phyloP scores from a whole-genome alignment of 2,329 filamentous ascomycete species.

The Ilyonectria sp. region DNA sequence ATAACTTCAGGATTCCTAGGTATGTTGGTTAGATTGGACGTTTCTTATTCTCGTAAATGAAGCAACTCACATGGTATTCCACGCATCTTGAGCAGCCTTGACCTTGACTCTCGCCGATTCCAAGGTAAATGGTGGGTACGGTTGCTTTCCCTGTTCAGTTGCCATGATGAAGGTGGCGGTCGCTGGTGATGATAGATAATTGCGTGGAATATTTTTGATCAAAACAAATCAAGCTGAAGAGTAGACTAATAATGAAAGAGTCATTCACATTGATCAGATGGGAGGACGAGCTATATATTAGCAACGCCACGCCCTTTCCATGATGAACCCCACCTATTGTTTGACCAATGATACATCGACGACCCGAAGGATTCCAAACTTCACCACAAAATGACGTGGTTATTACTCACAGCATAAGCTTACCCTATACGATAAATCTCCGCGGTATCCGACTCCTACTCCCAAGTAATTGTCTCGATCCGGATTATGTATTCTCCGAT shows the following conservation, averaged over 20 bases:
- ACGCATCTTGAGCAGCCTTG: conserved; percentile 85
- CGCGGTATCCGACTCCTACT: background rate
- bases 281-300: background rate
- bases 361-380: background rate
- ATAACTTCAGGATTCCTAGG: conserved; percentile 75
- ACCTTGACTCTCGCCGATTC: conserved; percentile 83
- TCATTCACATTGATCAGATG: background rate
- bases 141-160: conserved; percentile 50
- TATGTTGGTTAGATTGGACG: background rate
- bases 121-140: conserved; percentile 80
- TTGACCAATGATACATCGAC: background rate
- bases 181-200: too few species aligned
- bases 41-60: background rate
- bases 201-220: too few species aligned
- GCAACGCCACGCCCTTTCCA: background rate
- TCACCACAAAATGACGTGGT: background rate
- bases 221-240: too few species aligned
- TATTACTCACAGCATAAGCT: background rate
- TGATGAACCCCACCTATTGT: background rate
- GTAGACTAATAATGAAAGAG: too few species aligned
- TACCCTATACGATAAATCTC: background rate
- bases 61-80: conserved; percentile 79
- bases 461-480: background rate
- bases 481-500: background rate
- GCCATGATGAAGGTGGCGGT: background rate